A percentile compares a stretch with the other conserved stretches of the same genome.
Conservation (phyloP, 2,329 filamentous ascomycete species). For the Trematosphaeria pertusa region DNA sequence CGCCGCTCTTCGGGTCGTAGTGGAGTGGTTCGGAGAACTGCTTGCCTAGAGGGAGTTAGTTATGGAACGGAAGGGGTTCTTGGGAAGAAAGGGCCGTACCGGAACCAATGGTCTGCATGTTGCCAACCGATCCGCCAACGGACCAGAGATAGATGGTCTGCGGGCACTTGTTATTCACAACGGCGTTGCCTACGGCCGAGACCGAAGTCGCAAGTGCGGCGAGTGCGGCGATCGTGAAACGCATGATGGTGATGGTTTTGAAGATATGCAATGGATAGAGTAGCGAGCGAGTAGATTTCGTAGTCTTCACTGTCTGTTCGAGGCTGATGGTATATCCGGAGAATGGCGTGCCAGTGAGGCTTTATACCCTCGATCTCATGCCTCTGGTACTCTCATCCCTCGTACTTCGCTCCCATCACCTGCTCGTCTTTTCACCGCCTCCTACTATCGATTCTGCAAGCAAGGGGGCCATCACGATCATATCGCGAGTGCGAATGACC, state of each 20-base stretch:
- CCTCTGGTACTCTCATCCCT: background rate
- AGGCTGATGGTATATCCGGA: background rate
- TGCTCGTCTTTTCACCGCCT: background rate
- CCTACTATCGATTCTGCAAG: background rate
- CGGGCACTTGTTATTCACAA: slow-evolving; percentile 33
- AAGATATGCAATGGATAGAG: background rate
- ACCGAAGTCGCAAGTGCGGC: slow-evolving; percentile 25
- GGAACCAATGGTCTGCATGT: slow-evolving; percentile 22
- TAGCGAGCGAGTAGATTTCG: no score
- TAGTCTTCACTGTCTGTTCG: no score
- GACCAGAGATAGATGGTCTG: slow-evolving; percentile 35
- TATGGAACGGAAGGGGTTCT: background rate
- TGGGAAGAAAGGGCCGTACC: slow-evolving; percentile 15
- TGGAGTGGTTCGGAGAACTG: slow-evolving; percentile 29
- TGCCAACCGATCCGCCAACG: slow-evolving; percentile 28
- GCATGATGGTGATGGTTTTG: slow-evolving; percentile 19
- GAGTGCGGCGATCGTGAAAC: slow-evolving; percentile 18
- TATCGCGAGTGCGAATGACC: background rate
- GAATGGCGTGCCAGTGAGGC: background rate
- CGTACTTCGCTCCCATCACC: background rate
- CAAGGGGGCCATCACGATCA: background rate
- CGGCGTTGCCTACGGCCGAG: slow-evolving; percentile 32
- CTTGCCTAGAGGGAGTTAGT: slow-evolving; percentile 17
- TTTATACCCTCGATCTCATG: background rate
- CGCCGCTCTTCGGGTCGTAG: slow-evolving; percentile 29